Evolutionary conservation across 2,329 filamentous ascomycete genomes (phyloP), one percentile per base, ranked within the genome.

Genomic region (Neonectria faginata): DNA sequence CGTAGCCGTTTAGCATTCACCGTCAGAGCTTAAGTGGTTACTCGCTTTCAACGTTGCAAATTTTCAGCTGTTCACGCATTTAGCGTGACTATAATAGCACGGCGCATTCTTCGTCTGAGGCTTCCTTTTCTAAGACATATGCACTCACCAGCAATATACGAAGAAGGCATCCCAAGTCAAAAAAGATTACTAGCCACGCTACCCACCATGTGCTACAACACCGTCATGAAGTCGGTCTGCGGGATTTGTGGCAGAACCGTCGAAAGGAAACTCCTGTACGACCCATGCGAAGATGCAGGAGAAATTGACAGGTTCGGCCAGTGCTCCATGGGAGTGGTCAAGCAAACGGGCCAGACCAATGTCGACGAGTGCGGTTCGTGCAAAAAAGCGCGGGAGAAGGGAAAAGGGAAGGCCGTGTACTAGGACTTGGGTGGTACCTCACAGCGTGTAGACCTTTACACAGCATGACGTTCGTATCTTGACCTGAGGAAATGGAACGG

Each of bases 191-290:
- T 11, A n/a, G 9, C n/a, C 8, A 20, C n/a, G 9, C n/a, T 20
- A n/a, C 36, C 10, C 44, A 50, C 41, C 42, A 60, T 60, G 58
- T 60, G 58, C 16, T 55, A 50, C 42, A 60, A 60, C 42, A 54
- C 8, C 41, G 22, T 22, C 29, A 41, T 47, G 18, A 39, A n/a
- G 3, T 31, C 50, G 1, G 27, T 48, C 4, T 60, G 57, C 31
- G 8, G 18, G 4, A 14, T n/a, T 6, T 60, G 57, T 25, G 58
- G 42, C 18, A 55, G 41, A 20, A 48, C n/a, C 16, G 22, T 55
- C 2, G 58, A 41, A 12, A 42, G 6, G 42, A 14, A 55, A 18
- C 20, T 55, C 9, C 2, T 31, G n/a, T 42, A 55, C n/a, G 22
- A 60, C 3, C n/a, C 31, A n/a, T 60, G 58, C 20, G 50, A 55